A percentile compares a stretch with the other conserved stretches of the same genome.
Evolutionary conservation across 805 yeast species (phyloP).

Genomic region (Lipomyces spencermartinsiae): DNA sequence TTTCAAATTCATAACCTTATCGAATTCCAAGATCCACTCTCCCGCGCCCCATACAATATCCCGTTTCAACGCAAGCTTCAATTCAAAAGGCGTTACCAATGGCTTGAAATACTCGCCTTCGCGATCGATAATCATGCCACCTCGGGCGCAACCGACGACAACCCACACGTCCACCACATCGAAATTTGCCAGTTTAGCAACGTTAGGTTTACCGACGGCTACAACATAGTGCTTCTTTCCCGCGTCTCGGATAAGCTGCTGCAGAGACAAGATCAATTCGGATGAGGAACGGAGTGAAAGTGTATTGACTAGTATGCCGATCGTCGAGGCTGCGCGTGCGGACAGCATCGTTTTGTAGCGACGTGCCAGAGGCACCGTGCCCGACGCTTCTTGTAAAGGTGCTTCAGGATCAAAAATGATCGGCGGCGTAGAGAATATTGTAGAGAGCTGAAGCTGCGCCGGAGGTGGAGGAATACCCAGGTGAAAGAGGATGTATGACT

Average conservation of each 20-base stretch:
- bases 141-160: slow-evolving; percentile 90
- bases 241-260: slow-evolving; percentile 66
- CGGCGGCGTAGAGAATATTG: slow-evolving; percentile 57
- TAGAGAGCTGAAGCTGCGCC: slow-evolving; percentile 72
- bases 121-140: slow-evolving; percentile 86
- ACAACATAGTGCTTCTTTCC: slow-evolving; percentile 92
- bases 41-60: slow-evolving; percentile 86
- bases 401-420: slow-evolving; percentile 29
- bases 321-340: slow-evolving; percentile 89
- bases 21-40: slow-evolving; percentile 86
- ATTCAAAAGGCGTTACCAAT: slow-evolving; percentile 90
- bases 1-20: slow-evolving; percentile 53
- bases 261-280: slow-evolving; percentile 65
- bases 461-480: slow-evolving; percentile 79
- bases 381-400: neutral
- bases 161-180: slow-evolving; percentile 96
- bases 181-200: slow-evolving; percentile 94
- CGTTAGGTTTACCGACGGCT: slow-evolving; percentile 98
- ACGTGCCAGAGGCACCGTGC: slow-evolving; percentile 65
- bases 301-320: slow-evolving; percentile 90
- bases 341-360: slow-evolving; percentile 85
- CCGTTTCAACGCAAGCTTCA: slow-evolving; percentile 75
- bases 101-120: slow-evolving; percentile 85
- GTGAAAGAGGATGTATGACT: slow-evolving; percentile 68
- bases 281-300: slow-evolving; percentile 79